Evolutionary conservation across 139 green algal genomes (phyloP).

Genomic region (Chlorella sorokiniana): DNA sequence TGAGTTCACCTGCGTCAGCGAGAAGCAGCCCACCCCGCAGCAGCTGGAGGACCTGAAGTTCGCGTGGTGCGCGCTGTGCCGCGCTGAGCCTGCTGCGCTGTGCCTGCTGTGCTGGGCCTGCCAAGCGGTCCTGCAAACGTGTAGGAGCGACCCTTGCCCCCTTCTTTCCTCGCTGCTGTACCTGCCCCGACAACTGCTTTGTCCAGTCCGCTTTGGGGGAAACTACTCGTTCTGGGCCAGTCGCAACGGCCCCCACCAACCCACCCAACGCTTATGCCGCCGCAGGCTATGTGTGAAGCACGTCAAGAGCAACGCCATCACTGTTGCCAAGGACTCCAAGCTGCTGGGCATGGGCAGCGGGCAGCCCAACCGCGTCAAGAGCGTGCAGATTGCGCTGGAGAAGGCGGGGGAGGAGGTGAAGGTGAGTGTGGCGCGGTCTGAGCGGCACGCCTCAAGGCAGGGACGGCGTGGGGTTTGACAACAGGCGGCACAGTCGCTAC

Average conservation of each 20-base stretch:
- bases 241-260: not conserved
- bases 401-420: slow-evolving; percentile 88
- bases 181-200: too few relatives aligned
- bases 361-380: slow-evolving; percentile 99
- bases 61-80: slow-evolving; percentile 70
- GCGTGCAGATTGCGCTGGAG: slow-evolving; percentile 92
- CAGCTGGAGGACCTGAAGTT: slow-evolving; percentile 96
- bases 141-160: too few relatives aligned
- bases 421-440: slow-evolving; percentile 31
- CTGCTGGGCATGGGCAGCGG: slow-evolving; percentile 98
- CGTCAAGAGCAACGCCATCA: slow-evolving; percentile 99
- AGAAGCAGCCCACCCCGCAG: slow-evolving; percentile 84
- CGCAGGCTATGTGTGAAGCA: slow-evolving; percentile 92
- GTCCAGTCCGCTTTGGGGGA: too few relatives aligned
- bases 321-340: slow-evolving; percentile 88
- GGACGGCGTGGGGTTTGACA: too few relatives aligned
- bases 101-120: not conserved
- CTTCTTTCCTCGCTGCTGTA: too few relatives aligned
- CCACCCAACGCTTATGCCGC: not conserved
- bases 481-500: too few relatives aligned
- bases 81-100: not conserved
- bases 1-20: slow-evolving; percentile 83
- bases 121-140: too few relatives aligned
- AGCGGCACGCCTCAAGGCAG: too few relatives aligned
- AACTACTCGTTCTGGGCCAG: too few relatives aligned